phyloP scores from a whole-genome alignment of 352 stramenopile species.

The Phytopythium delawarense region DNA sequence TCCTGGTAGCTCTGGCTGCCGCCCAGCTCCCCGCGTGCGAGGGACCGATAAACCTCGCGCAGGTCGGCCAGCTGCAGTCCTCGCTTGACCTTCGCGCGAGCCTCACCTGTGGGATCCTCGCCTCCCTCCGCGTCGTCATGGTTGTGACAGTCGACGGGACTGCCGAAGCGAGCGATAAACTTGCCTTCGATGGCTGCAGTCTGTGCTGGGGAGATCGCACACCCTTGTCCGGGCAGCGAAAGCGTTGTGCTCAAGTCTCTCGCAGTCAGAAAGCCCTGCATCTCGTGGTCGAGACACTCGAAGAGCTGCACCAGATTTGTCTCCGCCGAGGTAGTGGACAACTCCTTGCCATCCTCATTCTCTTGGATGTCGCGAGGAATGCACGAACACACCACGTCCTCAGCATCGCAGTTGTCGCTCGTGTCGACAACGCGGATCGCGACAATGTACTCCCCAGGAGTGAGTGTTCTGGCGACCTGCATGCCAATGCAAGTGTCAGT shows the following conservation, averaged over 20 bases:
- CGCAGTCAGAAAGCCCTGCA: conserved; percentile 10
- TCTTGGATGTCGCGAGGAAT: conserved; percentile 1
- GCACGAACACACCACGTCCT: conserved; percentile 6
- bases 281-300: conserved; percentile 38
- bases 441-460: conserved; percentile 40
- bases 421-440: conserved; percentile 9
- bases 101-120: too few species aligned
- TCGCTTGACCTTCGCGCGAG: neutral
- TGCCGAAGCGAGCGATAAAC: conserved; percentile 4
- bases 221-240: conserved; percentile 16
- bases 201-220: neutral
- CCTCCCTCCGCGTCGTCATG: neutral
- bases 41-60: conserved; percentile 28
- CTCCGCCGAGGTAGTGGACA: conserved; percentile 15
- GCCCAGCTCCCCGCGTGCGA: conserved; percentile 4
- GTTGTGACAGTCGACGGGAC: neutral
- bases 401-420: neutral
- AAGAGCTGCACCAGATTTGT: conserved; percentile 40
- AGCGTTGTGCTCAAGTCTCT: conserved; percentile 23
- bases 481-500: neutral
- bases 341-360: neutral
- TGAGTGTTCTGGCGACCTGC: conserved; percentile 25
- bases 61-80: conserved; percentile 33
- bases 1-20: conserved; percentile 12
- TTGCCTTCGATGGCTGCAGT: conserved; percentile 4